A percentile compares a stretch with the other conserved stretches of the same genome.
Evolutionary conservation across 1,284 basidiomycete genomes (phyloP).

Genomic region (Trametes hirsuta): DNA sequence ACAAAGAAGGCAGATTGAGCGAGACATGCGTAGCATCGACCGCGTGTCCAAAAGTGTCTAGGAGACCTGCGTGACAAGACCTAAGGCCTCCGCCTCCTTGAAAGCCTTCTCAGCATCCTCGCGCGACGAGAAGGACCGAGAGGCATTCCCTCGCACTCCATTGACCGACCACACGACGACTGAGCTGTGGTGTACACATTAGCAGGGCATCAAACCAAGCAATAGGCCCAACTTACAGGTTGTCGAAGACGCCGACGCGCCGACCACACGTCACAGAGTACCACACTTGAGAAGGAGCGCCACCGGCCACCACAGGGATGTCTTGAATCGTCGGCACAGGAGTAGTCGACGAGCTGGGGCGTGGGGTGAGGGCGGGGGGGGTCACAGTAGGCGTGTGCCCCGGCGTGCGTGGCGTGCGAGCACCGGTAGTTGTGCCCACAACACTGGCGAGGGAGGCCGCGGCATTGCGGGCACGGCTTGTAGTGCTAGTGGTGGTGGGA

Average conservation of each 20-base stretch:
- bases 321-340: no score
- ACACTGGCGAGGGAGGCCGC: not conserved
- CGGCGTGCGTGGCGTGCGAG: not conserved
- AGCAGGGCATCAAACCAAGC: not conserved
- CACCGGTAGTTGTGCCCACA: not conserved
- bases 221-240: not conserved
- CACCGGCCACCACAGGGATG: not conserved
- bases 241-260: slow-evolving; percentile 5
- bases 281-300: not conserved
- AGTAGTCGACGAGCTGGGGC: no score
- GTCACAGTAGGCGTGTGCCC: not conserved
- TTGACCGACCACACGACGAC: not conserved
- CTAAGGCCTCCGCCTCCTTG: not conserved
- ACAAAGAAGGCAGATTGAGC: not conserved
- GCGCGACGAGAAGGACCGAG: not conserved
- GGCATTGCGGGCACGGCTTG: not conserved
- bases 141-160: not conserved
- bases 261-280: slow-evolving; percentile 3
- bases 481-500: not conserved
- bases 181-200: not conserved
- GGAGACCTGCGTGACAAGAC: not conserved
- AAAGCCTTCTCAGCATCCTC: not conserved
- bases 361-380: no score
- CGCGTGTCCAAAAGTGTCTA: no score
- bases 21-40: no score